Conservation (phyloP, 1,284 basidiomycete genomes). For the Marasmius sp. region DNA sequence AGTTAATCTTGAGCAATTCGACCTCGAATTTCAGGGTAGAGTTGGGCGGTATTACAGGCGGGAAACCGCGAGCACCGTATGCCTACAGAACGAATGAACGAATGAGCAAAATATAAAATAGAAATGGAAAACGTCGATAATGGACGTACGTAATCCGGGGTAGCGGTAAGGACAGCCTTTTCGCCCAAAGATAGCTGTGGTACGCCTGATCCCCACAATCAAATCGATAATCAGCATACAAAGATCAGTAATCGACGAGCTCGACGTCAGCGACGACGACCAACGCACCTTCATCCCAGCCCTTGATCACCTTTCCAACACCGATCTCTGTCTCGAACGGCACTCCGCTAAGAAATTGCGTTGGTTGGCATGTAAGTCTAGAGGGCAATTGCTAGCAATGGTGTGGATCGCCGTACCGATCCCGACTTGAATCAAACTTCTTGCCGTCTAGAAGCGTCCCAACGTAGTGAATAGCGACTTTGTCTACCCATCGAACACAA, state of each 20-base stretch:
- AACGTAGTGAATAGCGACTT: slow-evolving; percentile 70
- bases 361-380: not conserved
- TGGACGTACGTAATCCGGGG: slow-evolving; percentile 67
- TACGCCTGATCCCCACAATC: slow-evolving; percentile 50
- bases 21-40: slow-evolving; percentile 80
- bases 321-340: slow-evolving; percentile 81
- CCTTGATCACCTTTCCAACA: slow-evolving; percentile 80
- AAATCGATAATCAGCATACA: slow-evolving; percentile 20
- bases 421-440: slow-evolving; percentile 72
- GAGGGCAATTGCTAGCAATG: not conserved
- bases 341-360: slow-evolving; percentile 34
- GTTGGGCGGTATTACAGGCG: slow-evolving; percentile 79
- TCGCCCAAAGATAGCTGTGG: slow-evolving; percentile 75
- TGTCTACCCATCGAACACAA: slow-evolving; percentile 30
- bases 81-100: slow-evolving; percentile 39
- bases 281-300: slow-evolving; percentile 86
- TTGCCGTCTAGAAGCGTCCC: slow-evolving; percentile 63
- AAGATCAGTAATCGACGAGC: slow-evolving; percentile 2
- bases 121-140: not conserved
- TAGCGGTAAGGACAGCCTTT: slow-evolving; percentile 70
- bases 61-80: slow-evolving; percentile 73
- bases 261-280: not conserved
- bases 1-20: slow-evolving; percentile 73
- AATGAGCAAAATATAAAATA: slow-evolving; percentile 7
- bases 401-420: slow-evolving; percentile 45